Evolutionary conservation across 73 alveolate genomes (phyloP).

Genomic region (Symbiodinium natans): DNA sequence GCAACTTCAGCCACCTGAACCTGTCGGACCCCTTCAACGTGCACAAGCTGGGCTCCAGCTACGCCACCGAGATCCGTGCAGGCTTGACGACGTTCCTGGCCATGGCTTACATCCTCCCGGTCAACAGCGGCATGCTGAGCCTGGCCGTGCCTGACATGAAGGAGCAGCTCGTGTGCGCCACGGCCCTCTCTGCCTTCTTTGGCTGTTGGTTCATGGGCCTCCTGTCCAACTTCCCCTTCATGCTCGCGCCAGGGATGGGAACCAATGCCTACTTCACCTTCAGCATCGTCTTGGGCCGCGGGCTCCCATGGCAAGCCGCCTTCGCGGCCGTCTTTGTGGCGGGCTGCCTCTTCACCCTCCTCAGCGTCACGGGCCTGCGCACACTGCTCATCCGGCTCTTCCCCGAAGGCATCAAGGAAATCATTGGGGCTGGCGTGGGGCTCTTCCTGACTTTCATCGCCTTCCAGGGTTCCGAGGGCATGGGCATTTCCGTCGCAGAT

Average conservation of each 20-base stretch:
- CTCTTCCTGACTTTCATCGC: slow-evolving; percentile 49
- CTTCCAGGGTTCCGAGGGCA: slow-evolving; percentile 59
- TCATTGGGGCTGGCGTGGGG: slow-evolving; percentile 9
- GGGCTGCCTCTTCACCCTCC: slow-evolving; percentile 3
- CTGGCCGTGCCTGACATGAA: too few relatives aligned
- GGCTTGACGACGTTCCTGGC: slow-evolving; percentile 49
- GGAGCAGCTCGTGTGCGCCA: slow-evolving; percentile 59
- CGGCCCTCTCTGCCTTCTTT: slow-evolving; percentile 34
- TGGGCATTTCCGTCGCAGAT: slow-evolving; percentile 50
- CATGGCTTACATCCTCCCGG: slow-evolving; percentile 51
- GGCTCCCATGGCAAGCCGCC: slow-evolving; percentile 48
- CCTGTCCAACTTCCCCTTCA: slow-evolving; percentile 65
- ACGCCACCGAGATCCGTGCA: slow-evolving; percentile 35
- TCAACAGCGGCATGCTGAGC: slow-evolving; percentile 60
- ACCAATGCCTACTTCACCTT: slow-evolving; percentile 74
- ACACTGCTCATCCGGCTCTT: not conserved
- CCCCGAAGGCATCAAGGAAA: slow-evolving; percentile 18
- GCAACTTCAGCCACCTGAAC: slow-evolving; percentile 56
- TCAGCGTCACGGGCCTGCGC: slow-evolving; percentile 56
- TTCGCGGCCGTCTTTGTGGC: slow-evolving; percentile 57
- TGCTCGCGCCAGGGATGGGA: slow-evolving; percentile 76
- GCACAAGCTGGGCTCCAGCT: slow-evolving; percentile 22
- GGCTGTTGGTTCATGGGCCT: slow-evolving; percentile 75
- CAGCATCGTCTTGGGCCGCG: slow-evolving; percentile 48
- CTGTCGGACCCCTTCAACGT: slow-evolving; percentile 55